phyloP scores from a whole-genome alignment of 73 alveolate species.

The Tetrahymena malaccensis region DNA sequence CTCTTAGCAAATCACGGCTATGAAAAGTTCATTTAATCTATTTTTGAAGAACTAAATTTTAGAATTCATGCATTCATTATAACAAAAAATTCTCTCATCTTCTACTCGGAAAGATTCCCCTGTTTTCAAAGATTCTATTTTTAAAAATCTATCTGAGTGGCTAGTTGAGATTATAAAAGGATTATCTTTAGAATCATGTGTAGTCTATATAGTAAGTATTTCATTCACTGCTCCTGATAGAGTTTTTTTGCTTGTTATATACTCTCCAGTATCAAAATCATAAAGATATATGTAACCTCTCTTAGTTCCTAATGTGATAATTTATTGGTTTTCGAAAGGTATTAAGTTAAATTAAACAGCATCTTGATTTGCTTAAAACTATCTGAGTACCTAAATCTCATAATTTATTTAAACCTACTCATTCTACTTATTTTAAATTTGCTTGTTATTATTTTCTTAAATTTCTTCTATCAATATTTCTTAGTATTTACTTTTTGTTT shows the following conservation, averaged over 20 bases:
- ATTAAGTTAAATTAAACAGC: not conserved
- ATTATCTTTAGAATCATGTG: not conserved
- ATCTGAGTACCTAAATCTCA: not conserved
- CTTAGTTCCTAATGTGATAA: not conserved
- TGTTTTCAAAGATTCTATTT: not conserved
- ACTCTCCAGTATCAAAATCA: not conserved
- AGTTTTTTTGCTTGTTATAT: not conserved
- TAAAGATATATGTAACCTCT: not conserved
- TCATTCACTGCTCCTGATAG: not conserved
- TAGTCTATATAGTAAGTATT: not conserved
- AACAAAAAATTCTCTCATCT: not conserved
- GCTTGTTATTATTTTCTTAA: not conserved
- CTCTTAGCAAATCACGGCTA: not conserved
- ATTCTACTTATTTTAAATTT: not conserved
- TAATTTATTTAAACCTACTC: not conserved
- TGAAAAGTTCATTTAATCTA: not conserved
- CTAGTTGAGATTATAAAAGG: not conserved
- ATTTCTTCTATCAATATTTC: not conserved
- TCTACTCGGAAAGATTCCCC: not conserved
- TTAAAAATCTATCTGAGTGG: not conserved
- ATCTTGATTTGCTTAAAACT: not conserved
- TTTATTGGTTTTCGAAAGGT: not conserved
- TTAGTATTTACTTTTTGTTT: not conserved
- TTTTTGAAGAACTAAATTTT: not conserved
- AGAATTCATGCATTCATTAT: not conserved